Conservation (phyloP, 441 rosid genomes). For the Manihot esculenta region DNA sequence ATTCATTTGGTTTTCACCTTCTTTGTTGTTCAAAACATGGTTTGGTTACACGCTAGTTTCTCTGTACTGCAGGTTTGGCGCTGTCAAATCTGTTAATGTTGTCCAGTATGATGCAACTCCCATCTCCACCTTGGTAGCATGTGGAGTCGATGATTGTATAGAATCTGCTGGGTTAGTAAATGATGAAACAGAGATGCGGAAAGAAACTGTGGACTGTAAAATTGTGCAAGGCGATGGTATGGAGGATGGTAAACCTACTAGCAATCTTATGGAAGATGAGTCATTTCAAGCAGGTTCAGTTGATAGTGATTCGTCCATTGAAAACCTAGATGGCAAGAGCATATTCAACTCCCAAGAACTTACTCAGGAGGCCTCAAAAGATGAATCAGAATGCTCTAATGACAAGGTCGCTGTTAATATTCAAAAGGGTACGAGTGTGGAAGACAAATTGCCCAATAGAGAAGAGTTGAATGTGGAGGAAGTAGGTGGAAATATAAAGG, state of each 20-base stretch:
- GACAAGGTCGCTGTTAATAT: constrained; percentile 16
- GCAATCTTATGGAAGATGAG: constrained; percentile 30
- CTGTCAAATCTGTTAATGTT: constrained; percentile 66
- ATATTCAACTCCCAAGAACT: constrained; percentile 23
- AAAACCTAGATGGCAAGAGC: constrained; percentile 10
- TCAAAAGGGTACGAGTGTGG: constrained; percentile 17
- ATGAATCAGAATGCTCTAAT: constrained; percentile 26
- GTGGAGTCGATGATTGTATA: constrained; percentile 24
- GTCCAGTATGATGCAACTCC: constrained; percentile 39
- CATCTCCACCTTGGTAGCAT: constrained; percentile 24
- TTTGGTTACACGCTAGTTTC: constrained; percentile 10
- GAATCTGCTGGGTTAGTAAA: constrained; percentile 25
- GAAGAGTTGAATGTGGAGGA: constrained; percentile 25
- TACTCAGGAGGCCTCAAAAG: constrained; percentile 25
- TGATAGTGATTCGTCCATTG: constrained; percentile 16
- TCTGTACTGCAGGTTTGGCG: constrained; percentile 80
- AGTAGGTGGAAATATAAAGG: constrained; percentile 27
- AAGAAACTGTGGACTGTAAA: constrained; percentile 23
- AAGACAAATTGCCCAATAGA: constrained; percentile 22
- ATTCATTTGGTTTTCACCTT: constrained; percentile 21
- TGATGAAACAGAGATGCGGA: constrained; percentile 23
- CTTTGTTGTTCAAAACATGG: constrained; percentile 5
- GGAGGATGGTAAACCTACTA: constrained; percentile 29
- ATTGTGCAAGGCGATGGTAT: constrained; percentile 21
- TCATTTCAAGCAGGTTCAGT: constrained; percentile 23